A percentile compares a stretch with the other conserved stretches of the same genome.
Conservation (phyloP, 352 stramenopile species). For the Globisporangium recalcitrans region DNA sequence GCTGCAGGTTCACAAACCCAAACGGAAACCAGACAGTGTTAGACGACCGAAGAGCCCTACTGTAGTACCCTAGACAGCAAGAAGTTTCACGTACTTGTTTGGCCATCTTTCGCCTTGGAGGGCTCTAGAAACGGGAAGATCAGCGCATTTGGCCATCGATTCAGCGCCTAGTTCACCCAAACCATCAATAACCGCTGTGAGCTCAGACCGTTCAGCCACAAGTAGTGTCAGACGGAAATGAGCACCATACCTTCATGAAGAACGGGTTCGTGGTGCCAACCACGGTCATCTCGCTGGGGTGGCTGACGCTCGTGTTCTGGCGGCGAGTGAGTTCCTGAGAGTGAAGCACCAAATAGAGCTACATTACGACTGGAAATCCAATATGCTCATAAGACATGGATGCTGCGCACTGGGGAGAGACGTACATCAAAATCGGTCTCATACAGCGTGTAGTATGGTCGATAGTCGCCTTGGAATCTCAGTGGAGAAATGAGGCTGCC, state of each 20-base stretch:
- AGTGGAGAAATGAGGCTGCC: conserved; percentile 78
- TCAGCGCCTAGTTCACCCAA: conserved; percentile 37
- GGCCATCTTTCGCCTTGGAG: conserved; percentile 20
- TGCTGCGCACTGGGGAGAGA: neutral
- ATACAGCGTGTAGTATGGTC: conserved; percentile 85
- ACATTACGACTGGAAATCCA: neutral
- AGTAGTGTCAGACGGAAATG: no score
- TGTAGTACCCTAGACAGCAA: neutral
- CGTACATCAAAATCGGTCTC: conserved; percentile 80
- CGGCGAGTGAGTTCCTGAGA: conserved; percentile 40
- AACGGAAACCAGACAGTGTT: neutral
- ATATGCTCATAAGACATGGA: no score
- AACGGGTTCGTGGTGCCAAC: conserved; percentile 86
- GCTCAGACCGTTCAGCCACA: no score
- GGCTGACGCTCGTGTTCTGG: conserved; percentile 51
- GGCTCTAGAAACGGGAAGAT: conserved; percentile 71
- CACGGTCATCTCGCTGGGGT: conserved; percentile 43
- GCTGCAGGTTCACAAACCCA: neutral
- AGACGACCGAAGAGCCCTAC: neutral
- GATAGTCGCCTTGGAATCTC: conserved; percentile 73
- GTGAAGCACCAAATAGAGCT: neutral
- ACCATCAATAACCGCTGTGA: neutral
- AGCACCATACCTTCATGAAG: conserved; percentile 71
- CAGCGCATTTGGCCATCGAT: conserved; percentile 73
- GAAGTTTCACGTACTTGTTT: neutral